Percentiles rank a stretch among this genome's conserved stretches.
Conservation (phyloP, 73 alveolate species). For the Tetrahymena borealis region DNA sequence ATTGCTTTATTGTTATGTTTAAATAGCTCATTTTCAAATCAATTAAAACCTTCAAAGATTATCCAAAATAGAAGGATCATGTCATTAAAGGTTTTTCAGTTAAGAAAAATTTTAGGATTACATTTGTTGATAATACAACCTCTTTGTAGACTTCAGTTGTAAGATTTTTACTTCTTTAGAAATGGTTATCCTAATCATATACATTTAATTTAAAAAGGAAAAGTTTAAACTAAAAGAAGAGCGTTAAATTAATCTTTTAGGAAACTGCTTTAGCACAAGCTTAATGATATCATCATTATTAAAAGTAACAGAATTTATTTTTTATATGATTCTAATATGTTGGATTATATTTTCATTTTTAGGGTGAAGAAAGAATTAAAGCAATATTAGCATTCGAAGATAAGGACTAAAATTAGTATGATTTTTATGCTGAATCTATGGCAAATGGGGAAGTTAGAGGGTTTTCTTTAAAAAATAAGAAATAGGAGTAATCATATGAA, state of each 20-base stretch:
- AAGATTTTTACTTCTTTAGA: neutral
- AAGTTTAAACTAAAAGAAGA: neutral
- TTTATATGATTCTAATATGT: too few species aligned
- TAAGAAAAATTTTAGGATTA: neutral
- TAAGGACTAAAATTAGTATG: neutral
- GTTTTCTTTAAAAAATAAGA: neutral
- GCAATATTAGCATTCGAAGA: neutral
- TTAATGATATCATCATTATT: neutral
- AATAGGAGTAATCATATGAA: neutral
- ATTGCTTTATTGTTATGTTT: neutral
- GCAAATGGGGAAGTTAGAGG: neutral
- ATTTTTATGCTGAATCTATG: neutral
- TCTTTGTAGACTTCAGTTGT: neutral
- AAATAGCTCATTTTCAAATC: neutral
- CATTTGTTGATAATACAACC: neutral
- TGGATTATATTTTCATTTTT: too few species aligned
- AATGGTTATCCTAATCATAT: neutral
- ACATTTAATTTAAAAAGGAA: neutral
- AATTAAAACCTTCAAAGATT: neutral
- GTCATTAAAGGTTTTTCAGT: neutral
- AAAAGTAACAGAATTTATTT: too few species aligned
- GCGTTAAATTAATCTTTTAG: neutral
- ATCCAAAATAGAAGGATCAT: neutral
- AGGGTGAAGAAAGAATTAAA: neutral
- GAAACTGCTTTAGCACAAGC: neutral